Conservation (phyloP, 371 early-diverging fungal species). For the Mucor saturninus region DNA sequence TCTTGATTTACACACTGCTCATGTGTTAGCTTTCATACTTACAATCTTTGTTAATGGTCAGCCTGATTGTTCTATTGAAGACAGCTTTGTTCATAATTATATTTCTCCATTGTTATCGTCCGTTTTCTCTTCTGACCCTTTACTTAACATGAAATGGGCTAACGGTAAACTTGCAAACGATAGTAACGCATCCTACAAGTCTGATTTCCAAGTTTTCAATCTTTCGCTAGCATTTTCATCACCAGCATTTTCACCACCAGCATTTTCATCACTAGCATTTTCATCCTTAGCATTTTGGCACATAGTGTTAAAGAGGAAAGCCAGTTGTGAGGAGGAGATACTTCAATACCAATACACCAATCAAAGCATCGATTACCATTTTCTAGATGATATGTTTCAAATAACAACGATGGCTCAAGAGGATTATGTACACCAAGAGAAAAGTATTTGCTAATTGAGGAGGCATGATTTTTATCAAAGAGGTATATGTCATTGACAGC, state of each 20-base stretch:
- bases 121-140: slow-evolving; percentile 7
- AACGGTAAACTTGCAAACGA: slow-evolving; percentile 5
- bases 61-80: slow-evolving; percentile 13
- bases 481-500: slow-evolving; percentile 22
- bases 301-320: not conserved
- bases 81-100: slow-evolving; percentile 17
- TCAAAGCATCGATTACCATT: slow-evolving; percentile 11
- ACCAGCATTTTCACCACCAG: too few species aligned
- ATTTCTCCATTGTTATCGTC: slow-evolving; percentile 12
- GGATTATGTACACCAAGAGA: not conserved
- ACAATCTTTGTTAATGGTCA: slow-evolving; percentile 9
- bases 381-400: slow-evolving; percentile 8
- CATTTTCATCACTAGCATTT: too few species aligned
- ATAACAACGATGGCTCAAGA: slow-evolving; percentile 14
- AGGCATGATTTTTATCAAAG: slow-evolving; percentile 20
- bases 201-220: too few species aligned
- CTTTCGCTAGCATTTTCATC: too few species aligned
- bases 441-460: slow-evolving; percentile 22
- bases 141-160: slow-evolving; percentile 17
- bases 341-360: slow-evolving; percentile 13
- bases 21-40: slow-evolving; percentile 17
- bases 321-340: not conserved
- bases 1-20: slow-evolving; percentile 19
- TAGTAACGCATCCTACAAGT: too few species aligned
- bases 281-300: not conserved